Evolutionary conservation across 371 early-diverging fungal genomes (phyloP), one percentile per base, ranked within the genome.

Genomic region (Rhizopus arrhizus): DNA sequence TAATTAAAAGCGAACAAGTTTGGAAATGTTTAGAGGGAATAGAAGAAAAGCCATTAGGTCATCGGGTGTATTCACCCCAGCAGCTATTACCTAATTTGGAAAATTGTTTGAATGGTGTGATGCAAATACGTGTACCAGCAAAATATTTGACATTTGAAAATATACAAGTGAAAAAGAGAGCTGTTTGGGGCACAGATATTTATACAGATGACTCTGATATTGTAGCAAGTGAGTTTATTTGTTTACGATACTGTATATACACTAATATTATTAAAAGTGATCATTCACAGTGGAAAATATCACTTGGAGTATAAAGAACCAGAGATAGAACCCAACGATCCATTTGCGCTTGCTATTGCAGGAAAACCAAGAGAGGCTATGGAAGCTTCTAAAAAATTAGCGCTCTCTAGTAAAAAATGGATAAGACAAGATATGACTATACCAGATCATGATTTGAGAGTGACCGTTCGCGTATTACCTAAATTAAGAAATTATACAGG

Each of bases 201-300:
- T 94, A 94, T 64, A 88, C 91, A 0, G 94, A 94, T 60, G 94
- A 94, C 67, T 91, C 92, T 0, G 94, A 94, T 60, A 75, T 92
- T 32, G 92, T 94, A 28, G 87, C 91, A 11, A 88, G 91, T 91
- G 78, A 70, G 71, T 64, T 22, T 28, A 6, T 50, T 10, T 48
- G 6, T 31, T 12, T 32, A 34, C 11, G 28, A 9, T 53, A 4
- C 0, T 31, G 2, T 40, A 31, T 43, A 12, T 1, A 6, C 13
- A 10, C 5, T 61, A 13, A 31, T 15, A 43, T 28, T 28, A 7
- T 42, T n/a, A 28, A 15, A 49, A 74, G 79, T 80, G 74, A 65
- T 62, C 10, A 66, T 80, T 36, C 80, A 80, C 64, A 66, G 68
- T 46, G 80, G 80, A 8, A 72, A 80, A 59, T 76, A 76, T 29